Percentiles rank a stretch among this genome's conserved stretches.
Conservation (phyloP, 176 grass and related monocot species). For the Triticum urartu region DNA sequence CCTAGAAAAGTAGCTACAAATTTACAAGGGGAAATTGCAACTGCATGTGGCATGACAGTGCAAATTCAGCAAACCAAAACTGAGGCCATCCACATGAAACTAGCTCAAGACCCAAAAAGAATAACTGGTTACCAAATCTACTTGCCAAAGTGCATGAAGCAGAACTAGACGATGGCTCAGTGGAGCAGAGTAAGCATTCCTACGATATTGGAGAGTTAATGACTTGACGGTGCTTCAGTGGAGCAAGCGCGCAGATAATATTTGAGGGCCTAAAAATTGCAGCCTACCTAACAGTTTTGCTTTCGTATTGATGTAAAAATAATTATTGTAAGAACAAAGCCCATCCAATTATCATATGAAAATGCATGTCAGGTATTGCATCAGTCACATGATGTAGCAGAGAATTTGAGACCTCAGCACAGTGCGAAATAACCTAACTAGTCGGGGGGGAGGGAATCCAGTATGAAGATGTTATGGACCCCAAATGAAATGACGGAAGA, state of each 20-base stretch:
- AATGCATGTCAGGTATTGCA: not conserved
- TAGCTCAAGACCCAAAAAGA: not conserved
- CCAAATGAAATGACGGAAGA: no score
- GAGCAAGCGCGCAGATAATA: not conserved
- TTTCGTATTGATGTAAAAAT: not conserved
- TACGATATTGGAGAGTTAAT: not conserved
- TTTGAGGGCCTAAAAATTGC: not conserved
- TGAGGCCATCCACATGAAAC: not conserved
- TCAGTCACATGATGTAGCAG: not conserved
- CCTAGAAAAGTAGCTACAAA: not conserved
- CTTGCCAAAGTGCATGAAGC: slow-evolving; percentile 16
- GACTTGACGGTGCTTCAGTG: not conserved
- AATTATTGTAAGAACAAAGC: not conserved
- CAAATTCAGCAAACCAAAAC: not conserved
- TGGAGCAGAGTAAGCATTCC: not conserved
- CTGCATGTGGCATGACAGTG: not conserved
- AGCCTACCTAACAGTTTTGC: not conserved
- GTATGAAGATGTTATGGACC: no score
- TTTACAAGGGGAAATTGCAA: not conserved
- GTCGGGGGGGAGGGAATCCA: no score
- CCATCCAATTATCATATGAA: not conserved
- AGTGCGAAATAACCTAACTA: not conserved
- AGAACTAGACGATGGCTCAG: not conserved
- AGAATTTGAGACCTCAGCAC: not conserved
- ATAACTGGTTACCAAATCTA: not conserved